Evolutionary conservation across 2,329 filamentous ascomycete genomes (phyloP), one percentile per base, ranked within the genome.

Genomic region (Neofusicoccum umdonicola): DNA sequence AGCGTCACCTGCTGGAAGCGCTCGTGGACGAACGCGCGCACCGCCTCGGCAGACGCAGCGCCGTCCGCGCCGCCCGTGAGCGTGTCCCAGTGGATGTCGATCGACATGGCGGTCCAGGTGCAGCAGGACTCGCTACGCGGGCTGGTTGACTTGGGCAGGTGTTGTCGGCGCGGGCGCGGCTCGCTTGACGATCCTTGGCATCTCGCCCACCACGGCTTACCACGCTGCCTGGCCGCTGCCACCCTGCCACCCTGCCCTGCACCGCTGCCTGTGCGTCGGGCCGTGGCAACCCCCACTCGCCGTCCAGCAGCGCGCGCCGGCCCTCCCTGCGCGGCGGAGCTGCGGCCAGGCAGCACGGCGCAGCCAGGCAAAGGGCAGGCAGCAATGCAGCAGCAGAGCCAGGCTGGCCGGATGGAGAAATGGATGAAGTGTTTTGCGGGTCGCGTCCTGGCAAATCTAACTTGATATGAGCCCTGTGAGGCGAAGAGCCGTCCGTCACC

Each of bases 71-170:
- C 95, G 67, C 88, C 89, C 22, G 94, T 98, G 74, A 98, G 87
- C 67, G 90, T 90, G 73, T 95, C 90, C 95, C 95, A 99, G 79
- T 96, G 93, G 76, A 99, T 90, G 75, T 98, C 93, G 82, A 99
- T 94, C 71, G 95, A 98, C 95, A 99, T 99, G 47, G 39, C 13
- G 37, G 34, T 27, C 35, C 52, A 27, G 35, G 17, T 8, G 4
- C 6, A 12, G 35, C 37, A 9, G 51, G 19, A 22, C 19, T 22
- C 19, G 19, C 41, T 15, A 27, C 31, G 48, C 31, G 22, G 19
- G 48, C 34, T 48, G 48, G 35, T 27, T 62, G 58, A 41, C 39
- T 61, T 48, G 19, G 50, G 42, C 61, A 37, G 41, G 48, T 44
- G 27, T 52, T 56, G 39, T 63, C 17, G 50, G 39, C 31, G 44